Percentiles rank a stretch among this genome's conserved stretches.
These are phyloP conservation scores for Coriolopsis trogii DNA, from an alignment of 1,284 basidiomycete genomes.

Conservation along the genomic window DNA sequence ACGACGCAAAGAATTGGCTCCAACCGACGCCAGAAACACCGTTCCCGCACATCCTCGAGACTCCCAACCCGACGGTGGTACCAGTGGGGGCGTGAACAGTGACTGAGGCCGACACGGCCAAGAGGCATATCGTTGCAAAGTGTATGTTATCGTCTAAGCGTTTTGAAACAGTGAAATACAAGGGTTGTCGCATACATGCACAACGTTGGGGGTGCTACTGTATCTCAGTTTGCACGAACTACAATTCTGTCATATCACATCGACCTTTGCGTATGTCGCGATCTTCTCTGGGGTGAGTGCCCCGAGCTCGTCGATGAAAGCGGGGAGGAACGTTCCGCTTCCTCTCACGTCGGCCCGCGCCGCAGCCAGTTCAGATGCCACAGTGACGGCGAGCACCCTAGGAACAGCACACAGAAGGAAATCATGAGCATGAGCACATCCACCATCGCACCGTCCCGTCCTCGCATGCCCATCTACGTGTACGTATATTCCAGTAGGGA, in stretches of 20 bases:
- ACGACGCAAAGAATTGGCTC: conserved; percentile 86
- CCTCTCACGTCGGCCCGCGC: conserved; percentile 73
- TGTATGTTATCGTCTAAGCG: no score
- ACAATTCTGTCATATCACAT: conserved; percentile 37
- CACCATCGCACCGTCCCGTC: no score
- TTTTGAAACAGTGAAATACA: no score
- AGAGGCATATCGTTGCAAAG: background rate
- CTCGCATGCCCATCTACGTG: no score
- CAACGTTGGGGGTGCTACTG: no score
- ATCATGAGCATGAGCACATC: conserved; percentile 1
- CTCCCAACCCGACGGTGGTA: conserved; percentile 32
- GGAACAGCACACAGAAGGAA: conserved; percentile 11
- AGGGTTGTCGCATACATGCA: no score
- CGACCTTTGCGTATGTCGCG: conserved; percentile 50
- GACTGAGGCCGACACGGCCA: background rate
- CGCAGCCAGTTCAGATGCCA: conserved; percentile 85
- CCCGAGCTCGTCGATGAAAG: conserved; percentile 83
- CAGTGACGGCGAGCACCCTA: conserved; percentile 80
- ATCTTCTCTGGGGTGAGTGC: conserved; percentile 62
- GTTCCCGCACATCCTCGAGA: conserved; percentile 71
- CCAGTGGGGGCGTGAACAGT: conserved; percentile 18
- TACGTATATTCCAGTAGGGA: no score
- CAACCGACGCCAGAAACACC: conserved; percentile 84
- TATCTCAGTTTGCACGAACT: no score
- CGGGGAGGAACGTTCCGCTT: conserved; percentile 87